Base-by-base conservation (phyloP, 2,329 filamentous ascomycete species). In the Tricladium varicosporioides region DNA sequence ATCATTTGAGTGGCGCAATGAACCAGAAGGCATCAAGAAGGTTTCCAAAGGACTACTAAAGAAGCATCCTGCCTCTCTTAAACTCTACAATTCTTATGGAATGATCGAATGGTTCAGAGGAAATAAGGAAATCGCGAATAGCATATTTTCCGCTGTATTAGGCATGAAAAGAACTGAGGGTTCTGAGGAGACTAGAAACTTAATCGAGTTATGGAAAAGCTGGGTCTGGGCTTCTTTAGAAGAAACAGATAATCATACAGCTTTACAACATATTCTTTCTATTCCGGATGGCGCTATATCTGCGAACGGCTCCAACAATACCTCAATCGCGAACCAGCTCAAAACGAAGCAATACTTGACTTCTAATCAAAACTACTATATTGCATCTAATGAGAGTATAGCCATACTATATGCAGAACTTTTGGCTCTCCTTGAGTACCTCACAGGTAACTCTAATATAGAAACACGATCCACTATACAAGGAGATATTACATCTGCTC, bases 51-150 rank as follows among this genome's bases (percentile, higher is more conserved):
- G 74, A 5, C 75, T 96, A 0, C 72, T 97, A n/a, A 93, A 89
- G 67, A 79, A 78, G 48, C 81, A 83, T 54, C 77, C 85, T 0
- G 77, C 82, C 1, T 87, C 84, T 63, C 70, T 89, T 2, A 75
- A 78, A 13, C 75, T 97, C 0, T 97, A 95, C 72, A 88, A 91
- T 63, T 84, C 86, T 0, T 96, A 93, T 67, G 90, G 88, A 0
- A 73, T 91, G 13, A 83, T 91, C 2, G 90, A 96, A 71, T 78
- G 74, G 62, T 75, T 76, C 1, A 80, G 79, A 31, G 82, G 79
- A 0, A 86, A 87, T 19, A 63, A 69, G 1, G 77, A 82, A 0
- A 75, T 83, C 48, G 86, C 88, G 4, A 74, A 78, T 18, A 84
- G 83, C 51, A 85, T 94, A 0, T 81, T 93, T 65, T 70, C 78